A percentile compares a stretch with the other conserved stretches of the same genome.
Conservation (phyloP, 2,329 filamentous ascomycete species). For the Dactylellina sp. region DNA sequence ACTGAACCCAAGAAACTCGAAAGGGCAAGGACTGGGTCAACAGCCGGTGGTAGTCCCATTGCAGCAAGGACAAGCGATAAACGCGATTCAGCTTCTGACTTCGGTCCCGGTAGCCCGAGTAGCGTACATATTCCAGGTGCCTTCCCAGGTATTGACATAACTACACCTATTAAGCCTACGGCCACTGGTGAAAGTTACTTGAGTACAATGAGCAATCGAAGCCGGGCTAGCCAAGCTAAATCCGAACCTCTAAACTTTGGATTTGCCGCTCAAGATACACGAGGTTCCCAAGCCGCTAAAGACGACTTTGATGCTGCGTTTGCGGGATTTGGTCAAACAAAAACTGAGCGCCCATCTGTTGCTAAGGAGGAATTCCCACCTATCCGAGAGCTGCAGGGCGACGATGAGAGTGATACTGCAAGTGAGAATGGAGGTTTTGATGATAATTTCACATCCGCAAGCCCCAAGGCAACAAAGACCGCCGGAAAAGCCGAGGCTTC, state of each 20-base stretch:
- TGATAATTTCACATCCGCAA: conserved; percentile 85
- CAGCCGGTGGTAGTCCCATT: conserved; percentile 58
- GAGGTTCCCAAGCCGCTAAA: conserved; percentile 68
- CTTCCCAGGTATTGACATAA: conserved; percentile 64
- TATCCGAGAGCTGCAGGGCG: conserved; percentile 84
- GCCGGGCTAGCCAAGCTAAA: conserved; percentile 63
- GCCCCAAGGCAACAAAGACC: conserved; percentile 62
- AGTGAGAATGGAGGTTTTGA: conserved; percentile 87
- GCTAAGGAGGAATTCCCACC: conserved; percentile 89
- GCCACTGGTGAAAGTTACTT: conserved; percentile 64
- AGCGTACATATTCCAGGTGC: conserved; percentile 64
- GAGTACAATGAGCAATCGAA: conserved; percentile 66
- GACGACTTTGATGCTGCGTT: conserved; percentile 89
- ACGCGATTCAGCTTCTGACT: conserved; percentile 64
- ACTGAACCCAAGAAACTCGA: conserved; percentile 58
- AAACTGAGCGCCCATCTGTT: conserved; percentile 66
- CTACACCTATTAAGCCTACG: conserved; percentile 66
- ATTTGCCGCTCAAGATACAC: conserved; percentile 61
- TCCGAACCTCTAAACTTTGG: conserved; percentile 64
- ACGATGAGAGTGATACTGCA: conserved; percentile 85
- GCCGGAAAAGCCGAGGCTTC: conserved; percentile 63
- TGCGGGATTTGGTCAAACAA: conserved; percentile 74
- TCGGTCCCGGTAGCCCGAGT: conserved; percentile 61
- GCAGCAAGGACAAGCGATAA: conserved; percentile 58
- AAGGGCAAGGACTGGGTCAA: conserved; percentile 59